Evolutionary conservation across 305 asterid species (phyloP).

Genomic region (Fraxinus nigra): DNA sequence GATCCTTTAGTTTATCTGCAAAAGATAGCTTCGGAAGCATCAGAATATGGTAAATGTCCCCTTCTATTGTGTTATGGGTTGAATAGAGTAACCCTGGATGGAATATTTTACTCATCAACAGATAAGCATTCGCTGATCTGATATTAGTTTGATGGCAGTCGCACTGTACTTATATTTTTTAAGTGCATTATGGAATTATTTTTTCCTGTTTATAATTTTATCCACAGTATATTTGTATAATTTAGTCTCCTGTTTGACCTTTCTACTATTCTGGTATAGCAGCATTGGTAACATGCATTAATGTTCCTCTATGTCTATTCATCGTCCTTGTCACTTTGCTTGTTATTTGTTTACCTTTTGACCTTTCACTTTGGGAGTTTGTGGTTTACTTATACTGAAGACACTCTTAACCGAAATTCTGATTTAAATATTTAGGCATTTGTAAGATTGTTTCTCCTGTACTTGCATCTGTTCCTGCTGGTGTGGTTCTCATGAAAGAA

Average conservation of each 20-base stretch:
- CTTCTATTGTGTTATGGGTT: neutral
- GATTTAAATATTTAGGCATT: slow-evolving; percentile 52
- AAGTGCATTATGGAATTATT: neutral
- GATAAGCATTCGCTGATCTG: slow-evolving; percentile 11
- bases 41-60: slow-evolving; percentile 63
- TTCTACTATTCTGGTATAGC: slow-evolving; percentile 1
- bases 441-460: slow-evolving; percentile 97
- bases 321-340: slow-evolving; percentile 4
- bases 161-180: neutral
- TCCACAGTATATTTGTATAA: neutral
- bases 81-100: slow-evolving; percentile 17
- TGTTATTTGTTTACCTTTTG: neutral
- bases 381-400: slow-evolving; percentile 15
- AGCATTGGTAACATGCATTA: slow-evolving; percentile 2
- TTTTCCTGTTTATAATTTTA: slow-evolving; percentile 10
- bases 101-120: neutral
- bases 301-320: slow-evolving; percentile 11
- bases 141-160: neutral
- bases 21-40: slow-evolving; percentile 93
- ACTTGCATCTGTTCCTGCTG: slow-evolving; percentile 93
- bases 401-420: slow-evolving; percentile 6
- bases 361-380: neutral
- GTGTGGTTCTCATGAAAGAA: slow-evolving; percentile 84
- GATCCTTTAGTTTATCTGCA: slow-evolving; percentile 87
- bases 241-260: slow-evolving; percentile 8